Percentiles rank a stretch among this genome's conserved stretches.
Evolutionary conservation across 306 rosid genomes (phyloP).

Genomic region (Pyrus betulifolia): DNA sequence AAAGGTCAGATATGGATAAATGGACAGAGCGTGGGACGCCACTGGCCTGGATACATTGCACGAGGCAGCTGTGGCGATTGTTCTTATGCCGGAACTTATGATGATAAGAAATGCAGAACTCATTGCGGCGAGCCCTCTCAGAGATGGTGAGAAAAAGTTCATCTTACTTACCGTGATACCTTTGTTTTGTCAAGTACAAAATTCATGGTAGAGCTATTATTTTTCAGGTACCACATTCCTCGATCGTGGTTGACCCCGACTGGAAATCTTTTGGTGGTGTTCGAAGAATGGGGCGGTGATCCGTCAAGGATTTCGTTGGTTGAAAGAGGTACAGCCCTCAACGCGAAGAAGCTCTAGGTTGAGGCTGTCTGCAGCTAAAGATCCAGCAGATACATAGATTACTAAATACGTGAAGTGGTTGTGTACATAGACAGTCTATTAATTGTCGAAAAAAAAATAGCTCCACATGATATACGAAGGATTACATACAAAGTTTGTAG

Average conservation of each 20-base stretch:
- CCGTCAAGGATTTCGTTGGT: constrained; percentile 63
- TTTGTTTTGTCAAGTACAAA: constrained; percentile 3
- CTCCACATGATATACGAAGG: constrained; percentile 22
- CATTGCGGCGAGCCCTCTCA: constrained; percentile 86
- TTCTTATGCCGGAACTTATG: constrained; percentile 64
- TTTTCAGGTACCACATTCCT: constrained; percentile 89
- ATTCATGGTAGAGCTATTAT: constrained; percentile 6
- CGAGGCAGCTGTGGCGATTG: constrained; percentile 56
- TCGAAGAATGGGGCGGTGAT: constrained; percentile 93
- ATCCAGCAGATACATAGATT: constrained; percentile 16
- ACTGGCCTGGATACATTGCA: constrained; percentile 76
- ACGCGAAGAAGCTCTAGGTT: constrained; percentile 32
- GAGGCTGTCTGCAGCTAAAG: constrained; percentile 51
- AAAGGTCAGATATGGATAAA: constrained; percentile 91
- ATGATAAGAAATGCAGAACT: constrained; percentile 54
- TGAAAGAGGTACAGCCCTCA: constrained; percentile 34
- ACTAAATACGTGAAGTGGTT: constrained; percentile 24
- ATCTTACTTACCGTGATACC: not conserved
- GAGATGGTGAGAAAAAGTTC: constrained; percentile 60
- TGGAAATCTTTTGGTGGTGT: constrained; percentile 66
- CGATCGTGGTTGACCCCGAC: constrained; percentile 69
- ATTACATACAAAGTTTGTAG: constrained; percentile 9
- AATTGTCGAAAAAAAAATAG: constrained; percentile 9
- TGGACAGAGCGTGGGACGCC: constrained; percentile 89
- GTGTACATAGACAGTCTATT: constrained; percentile 33